Percentiles rank a stretch among this genome's conserved stretches.
Conservation (phyloP, 192 early-diverging fungal genomes). For the Gigaspora rosea region DNA sequence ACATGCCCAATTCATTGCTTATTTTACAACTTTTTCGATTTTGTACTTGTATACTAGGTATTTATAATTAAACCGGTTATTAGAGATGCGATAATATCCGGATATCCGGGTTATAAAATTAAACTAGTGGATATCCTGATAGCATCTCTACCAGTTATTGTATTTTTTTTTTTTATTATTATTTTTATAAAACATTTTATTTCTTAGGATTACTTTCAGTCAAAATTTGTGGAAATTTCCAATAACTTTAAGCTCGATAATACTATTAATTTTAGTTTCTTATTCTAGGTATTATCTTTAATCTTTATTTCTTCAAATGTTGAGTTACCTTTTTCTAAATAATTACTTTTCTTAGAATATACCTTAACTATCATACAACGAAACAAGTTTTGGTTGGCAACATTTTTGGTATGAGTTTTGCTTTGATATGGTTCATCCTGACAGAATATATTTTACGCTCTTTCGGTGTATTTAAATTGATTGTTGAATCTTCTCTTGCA, state of each 20-base stretch:
- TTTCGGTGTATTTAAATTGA: conserved; percentile 42
- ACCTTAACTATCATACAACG: conserved; percentile 73
- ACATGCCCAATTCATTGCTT: conserved; percentile 81
- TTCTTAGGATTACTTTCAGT: conserved; percentile 23
- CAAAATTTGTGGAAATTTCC: conserved; percentile 43
- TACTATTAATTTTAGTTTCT: conserved; percentile 36
- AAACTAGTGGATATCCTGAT: too few species aligned
- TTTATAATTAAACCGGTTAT: neutral
- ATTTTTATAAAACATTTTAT: neutral
- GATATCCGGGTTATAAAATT: too few species aligned
- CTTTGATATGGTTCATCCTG: conserved; percentile 55
- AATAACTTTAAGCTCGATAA: conserved; percentile 32
- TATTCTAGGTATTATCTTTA: conserved; percentile 32
- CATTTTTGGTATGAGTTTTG: conserved; percentile 57
- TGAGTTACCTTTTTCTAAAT: conserved; percentile 11
- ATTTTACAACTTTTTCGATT: conserved; percentile 61
- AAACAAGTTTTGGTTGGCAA: conserved; percentile 72
- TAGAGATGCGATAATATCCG: too few species aligned
- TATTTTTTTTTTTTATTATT: neutral
- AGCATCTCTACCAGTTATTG: too few species aligned
- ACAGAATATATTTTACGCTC: conserved; percentile 43
- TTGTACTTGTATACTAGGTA: conserved; percentile 58
- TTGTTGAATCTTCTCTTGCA: conserved; percentile 43
- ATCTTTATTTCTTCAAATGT: neutral
- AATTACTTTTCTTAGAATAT: conserved; percentile 49